Base-by-base conservation (phyloP, 805 yeast species). In the Metschnikowia koreensis region DNA sequence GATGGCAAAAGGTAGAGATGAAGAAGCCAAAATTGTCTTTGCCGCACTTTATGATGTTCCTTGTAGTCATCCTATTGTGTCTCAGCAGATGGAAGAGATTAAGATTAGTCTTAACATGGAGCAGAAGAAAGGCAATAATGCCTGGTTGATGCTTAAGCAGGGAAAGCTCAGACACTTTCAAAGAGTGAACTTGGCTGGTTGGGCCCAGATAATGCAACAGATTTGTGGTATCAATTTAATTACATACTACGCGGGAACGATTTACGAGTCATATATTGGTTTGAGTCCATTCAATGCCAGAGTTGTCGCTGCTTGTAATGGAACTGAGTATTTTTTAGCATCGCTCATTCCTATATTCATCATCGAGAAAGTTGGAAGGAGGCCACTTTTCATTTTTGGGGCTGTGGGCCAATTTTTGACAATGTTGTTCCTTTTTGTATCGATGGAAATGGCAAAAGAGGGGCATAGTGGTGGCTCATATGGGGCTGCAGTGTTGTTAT, bases 401-500 rank as follows among this genome's bases (percentile, higher is more conserved):
- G 68, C 75, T 26, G 55, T 61, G n/a, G 81, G 80, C n/a, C 79
- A 75, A 60, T 67, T 77, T 15, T 47, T 70, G 10, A 56, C 72
- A 9, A 79, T 81, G 82, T 74, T 72, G 3, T 62, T 81, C 45
- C 74, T 84, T 28, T 79, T 79, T 54, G 81, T 75, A 29, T 71
- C 82, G 57, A 71, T 79, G 55, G 56, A 57, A 27, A 50, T 58
- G 56, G 55, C 53, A 17, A 34, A 42, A 16, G 50, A 52, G 27
- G 60, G 60, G 37, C 51, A 53, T 33, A 36, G 36, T 9, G 53
- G 53, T 13, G 58, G 56, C 7, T 48, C 56, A n/a, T 47, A 50
- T 17, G 89, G 84, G 61, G 89, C 89, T 16, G 89, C 87, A 9
- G 80, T 83, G n/a, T 84, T 85, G 61, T 70, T 79, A 48, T 80